Percentiles rank a stretch among this genome's conserved stretches.
Conservation (phyloP, 164 flowering plant genomes). For the Taxillus chinensis region DNA sequence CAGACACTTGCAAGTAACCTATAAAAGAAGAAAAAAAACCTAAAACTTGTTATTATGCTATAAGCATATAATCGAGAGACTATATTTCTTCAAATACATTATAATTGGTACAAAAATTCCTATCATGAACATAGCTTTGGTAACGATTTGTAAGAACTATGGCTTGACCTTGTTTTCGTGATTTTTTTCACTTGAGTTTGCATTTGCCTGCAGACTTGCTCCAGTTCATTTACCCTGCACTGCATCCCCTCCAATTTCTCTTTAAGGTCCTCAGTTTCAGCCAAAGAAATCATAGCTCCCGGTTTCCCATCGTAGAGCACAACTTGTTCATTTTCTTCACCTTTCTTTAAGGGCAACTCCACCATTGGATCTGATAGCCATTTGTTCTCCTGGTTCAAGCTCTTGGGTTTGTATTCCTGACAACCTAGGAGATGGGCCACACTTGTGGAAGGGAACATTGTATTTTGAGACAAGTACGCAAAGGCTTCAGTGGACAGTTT, state of each 20-base stretch:
- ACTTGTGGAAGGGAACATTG: constrained; percentile 36
- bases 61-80: too few species aligned
- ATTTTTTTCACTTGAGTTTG: neutral
- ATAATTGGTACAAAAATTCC: neutral
- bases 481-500: constrained; percentile 48
- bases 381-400: constrained; percentile 28
- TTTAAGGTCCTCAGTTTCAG: neutral
- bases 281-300: too few species aligned
- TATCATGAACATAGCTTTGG: constrained; percentile 73
- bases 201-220: neutral
- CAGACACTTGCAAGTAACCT: too few species aligned
- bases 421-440: constrained; percentile 33
- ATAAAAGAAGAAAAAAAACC: too few species aligned
- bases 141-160: constrained; percentile 31
- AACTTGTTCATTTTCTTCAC: constrained; percentile 12
- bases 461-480: constrained; percentile 32
- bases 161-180: neutral
- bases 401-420: constrained; percentile 46
- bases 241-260: neutral
- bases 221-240: neutral
- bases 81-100: too few species aligned
- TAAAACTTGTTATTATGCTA: too few species aligned
- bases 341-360: constrained; percentile 15
- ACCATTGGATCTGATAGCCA: constrained; percentile 4
- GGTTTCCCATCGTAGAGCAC: constrained; percentile 9